phyloP scores from a whole-genome alignment of 257 asterid genomes.

The Paulownia fortunei region DNA sequence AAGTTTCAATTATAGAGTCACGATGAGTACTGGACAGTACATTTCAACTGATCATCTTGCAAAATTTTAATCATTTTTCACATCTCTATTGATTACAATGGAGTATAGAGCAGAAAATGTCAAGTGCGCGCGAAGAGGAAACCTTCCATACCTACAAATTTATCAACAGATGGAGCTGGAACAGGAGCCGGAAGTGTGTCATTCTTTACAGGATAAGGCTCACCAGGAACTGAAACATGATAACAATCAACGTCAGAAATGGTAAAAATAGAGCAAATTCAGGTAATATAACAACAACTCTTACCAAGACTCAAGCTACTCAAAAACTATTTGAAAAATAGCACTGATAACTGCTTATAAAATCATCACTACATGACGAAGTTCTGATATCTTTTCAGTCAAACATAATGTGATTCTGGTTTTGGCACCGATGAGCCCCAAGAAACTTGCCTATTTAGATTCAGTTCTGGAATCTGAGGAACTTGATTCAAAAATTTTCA shows the following conservation, averaged over 20 bases:
- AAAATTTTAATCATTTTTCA: not conserved
- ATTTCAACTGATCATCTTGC: not conserved
- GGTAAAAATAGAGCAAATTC: not conserved
- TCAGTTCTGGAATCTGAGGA: not conserved
- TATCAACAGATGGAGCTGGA: constrained; percentile 69
- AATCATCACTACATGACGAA: not conserved
- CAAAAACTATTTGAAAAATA: not conserved
- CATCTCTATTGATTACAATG: not conserved
- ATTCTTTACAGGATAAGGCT: constrained; percentile 60
- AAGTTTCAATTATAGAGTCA: not conserved
- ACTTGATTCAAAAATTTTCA: not conserved
- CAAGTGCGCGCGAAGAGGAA: constrained; percentile 3
- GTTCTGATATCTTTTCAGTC: not conserved
- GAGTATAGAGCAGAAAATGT: not conserved
- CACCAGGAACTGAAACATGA: constrained; percentile 82
- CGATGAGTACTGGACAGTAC: not conserved
- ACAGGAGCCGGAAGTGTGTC: constrained; percentile 59
- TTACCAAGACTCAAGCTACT: not conserved
- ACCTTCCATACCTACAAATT: constrained; percentile 58
- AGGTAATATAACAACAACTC: not conserved
- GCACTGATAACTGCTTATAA: not conserved
- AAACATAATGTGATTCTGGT: not conserved
- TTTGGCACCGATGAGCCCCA: not conserved
- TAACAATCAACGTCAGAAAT: constrained; percentile 13
- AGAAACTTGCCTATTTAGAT: not conserved